These are phyloP conservation scores for Apophysomyces elegans DNA, from an alignment of 371 early-diverging fungal species.

Conservation along the genomic window DNA sequence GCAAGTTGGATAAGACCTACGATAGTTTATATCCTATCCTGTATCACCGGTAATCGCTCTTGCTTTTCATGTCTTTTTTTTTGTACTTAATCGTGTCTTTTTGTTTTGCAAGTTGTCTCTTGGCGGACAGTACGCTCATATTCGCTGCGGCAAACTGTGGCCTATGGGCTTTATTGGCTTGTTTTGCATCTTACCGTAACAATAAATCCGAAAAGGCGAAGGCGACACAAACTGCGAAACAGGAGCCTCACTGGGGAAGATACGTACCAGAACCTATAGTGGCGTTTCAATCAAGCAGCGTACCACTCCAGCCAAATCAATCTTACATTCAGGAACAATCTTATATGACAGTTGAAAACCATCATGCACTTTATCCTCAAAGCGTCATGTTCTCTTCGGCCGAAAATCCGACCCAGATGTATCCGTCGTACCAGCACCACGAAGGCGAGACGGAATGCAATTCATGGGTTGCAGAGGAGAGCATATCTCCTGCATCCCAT, in stretches of 20 bases:
- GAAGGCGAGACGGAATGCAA: too few relatives aligned
- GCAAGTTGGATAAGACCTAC: background rate
- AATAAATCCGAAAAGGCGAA: background rate
- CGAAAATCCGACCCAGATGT: too few relatives aligned
- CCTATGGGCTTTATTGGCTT: background rate
- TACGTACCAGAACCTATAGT: background rate
- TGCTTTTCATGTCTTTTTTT: background rate
- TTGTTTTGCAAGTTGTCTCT: background rate
- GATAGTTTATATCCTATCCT: background rate
- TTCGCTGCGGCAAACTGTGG: background rate
- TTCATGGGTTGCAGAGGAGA: too few relatives aligned
- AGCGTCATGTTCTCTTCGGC: too few relatives aligned
- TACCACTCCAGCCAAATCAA: background rate
- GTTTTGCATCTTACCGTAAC: background rate
- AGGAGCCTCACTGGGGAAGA: slow-evolving; percentile 6
- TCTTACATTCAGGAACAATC: background rate
- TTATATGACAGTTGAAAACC: background rate
- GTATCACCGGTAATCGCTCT: background rate
- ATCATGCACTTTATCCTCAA: too few relatives aligned
- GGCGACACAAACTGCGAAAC: background rate
- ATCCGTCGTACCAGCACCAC: too few relatives aligned
- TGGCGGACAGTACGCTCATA: background rate
- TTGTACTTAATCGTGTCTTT: background rate
- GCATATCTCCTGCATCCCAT: too few relatives aligned
- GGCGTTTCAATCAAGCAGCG: background rate